A percentile compares a stretch with the other conserved stretches of the same genome.
These are phyloP conservation scores for Thalia dealbata DNA, from an alignment of 176 grass and related monocot genomes.

Conservation along the genomic window DNA sequence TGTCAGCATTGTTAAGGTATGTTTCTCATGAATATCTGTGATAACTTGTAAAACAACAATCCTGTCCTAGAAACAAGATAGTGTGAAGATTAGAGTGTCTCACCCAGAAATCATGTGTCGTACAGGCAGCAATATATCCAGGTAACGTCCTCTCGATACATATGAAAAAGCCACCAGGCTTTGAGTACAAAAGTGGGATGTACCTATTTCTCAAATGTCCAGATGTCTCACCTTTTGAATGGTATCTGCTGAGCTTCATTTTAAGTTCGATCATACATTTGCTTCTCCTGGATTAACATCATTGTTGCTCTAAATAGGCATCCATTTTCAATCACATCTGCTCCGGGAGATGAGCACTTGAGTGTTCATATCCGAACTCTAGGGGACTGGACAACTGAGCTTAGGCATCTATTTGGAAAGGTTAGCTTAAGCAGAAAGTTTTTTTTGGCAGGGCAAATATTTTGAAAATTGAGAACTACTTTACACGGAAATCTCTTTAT, in stretches of 20 bases:
- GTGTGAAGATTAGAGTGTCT: background rate
- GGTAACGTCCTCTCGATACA: conserved; percentile 93
- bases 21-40: background rate
- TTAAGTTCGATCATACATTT: conserved; percentile 12
- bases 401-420: conserved; percentile 84
- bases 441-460: background rate
- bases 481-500: conserved; percentile 15
- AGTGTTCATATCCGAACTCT: conserved; percentile 97
- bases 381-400: conserved; percentile 93
- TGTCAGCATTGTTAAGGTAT: conserved; percentile 45
- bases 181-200: conserved; percentile 99
- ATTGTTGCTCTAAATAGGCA: conserved; percentile 53
- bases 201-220: conserved; percentile 99
- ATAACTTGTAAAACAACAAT: background rate
- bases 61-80: background rate
- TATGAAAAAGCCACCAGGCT: conserved; percentile 82
- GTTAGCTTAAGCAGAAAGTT: conserved; percentile 35
- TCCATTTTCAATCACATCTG: conserved; percentile 97
- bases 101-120: background rate
- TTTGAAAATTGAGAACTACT: background rate
- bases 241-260: conserved; percentile 28
- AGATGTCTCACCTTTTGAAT: conserved; percentile 93
- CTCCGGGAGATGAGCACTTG: conserved; percentile 72
- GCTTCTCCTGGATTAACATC: conserved; percentile 15
- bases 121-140: conserved; percentile 93